phyloP scores from a whole-genome alignment of 2,329 filamentous ascomycete genomes.

The Coniochaeta prunicola region DNA sequence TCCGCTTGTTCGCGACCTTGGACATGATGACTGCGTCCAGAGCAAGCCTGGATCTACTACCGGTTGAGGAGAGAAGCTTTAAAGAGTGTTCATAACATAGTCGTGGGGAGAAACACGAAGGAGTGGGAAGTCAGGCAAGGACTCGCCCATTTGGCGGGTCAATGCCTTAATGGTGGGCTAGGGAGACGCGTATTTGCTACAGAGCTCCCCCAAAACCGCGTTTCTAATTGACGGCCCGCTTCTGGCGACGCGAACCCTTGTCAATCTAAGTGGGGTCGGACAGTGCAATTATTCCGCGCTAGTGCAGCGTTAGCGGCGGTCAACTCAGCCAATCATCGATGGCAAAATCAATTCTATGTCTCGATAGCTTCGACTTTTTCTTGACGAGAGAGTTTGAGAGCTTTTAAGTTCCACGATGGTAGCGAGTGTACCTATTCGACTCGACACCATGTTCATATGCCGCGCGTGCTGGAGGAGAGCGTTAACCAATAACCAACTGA shows the following conservation, averaged over 20 bases:
- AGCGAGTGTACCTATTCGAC: background rate
- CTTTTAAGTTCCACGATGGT: background rate
- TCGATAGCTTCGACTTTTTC: no score
- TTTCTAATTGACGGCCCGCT: background rate
- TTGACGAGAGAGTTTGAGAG: background rate
- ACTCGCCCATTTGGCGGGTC: background rate
- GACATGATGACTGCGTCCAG: slow-evolving; percentile 26
- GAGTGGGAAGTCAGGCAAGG: slow-evolving; percentile 1
- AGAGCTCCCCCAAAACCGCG: background rate
- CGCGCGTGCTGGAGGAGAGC: slow-evolving; percentile 25
- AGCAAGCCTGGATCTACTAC: slow-evolving; percentile 1
- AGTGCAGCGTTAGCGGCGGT: background rate
- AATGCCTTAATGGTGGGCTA: background rate
- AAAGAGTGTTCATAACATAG: background rate
- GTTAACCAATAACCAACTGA: slow-evolving; percentile 3
- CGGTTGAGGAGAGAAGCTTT: slow-evolving; percentile 5
- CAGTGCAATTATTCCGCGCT: background rate
- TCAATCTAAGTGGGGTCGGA: background rate
- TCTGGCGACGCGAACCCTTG: slow-evolving; percentile 10
- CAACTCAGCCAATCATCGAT: background rate
- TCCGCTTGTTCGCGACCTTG: slow-evolving; percentile 32
- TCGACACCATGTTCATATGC: slow-evolving; percentile 28
- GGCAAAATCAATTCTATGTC: background rate
- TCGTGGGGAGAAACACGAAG: background rate
- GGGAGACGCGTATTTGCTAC: slow-evolving; percentile 1